Conservation (phyloP, 2,329 filamentous ascomycete species). For the Podosphaera aphanis region DNA sequence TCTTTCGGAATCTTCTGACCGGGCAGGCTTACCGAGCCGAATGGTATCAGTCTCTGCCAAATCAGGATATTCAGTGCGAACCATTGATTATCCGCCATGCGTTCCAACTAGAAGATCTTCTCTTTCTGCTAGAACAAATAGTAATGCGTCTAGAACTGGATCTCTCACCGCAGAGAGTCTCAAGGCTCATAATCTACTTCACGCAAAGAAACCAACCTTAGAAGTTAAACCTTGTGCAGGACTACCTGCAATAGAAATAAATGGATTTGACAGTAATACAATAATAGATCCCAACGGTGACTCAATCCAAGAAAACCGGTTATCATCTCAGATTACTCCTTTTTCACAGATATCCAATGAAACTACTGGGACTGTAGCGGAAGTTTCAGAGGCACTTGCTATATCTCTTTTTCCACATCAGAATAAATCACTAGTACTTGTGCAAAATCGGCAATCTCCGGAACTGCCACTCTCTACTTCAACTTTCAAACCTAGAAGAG, state of each 20-base stretch:
- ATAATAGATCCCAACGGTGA: slow-evolving; percentile 27
- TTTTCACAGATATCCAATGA: slow-evolving; percentile 39
- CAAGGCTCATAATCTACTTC: slow-evolving; percentile 25
- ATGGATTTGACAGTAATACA: too few relatives aligned
- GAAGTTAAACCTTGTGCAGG: background rate
- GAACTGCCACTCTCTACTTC: slow-evolving; percentile 4
- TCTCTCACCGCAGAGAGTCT: slow-evolving; percentile 36
- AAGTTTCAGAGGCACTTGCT: slow-evolving; percentile 38
- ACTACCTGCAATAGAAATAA: background rate
- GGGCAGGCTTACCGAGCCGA: slow-evolving; percentile 5
- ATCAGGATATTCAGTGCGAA: slow-evolving; percentile 19
- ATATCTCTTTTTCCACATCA: slow-evolving; percentile 40
- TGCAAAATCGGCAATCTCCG: slow-evolving; percentile 16
- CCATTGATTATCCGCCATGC: slow-evolving; percentile 34
- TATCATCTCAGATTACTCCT: slow-evolving; percentile 33
- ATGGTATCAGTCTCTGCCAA: slow-evolving; percentile 14
- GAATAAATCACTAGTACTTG: slow-evolving; percentile 37
- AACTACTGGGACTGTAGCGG: slow-evolving; percentile 31
- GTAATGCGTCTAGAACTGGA: slow-evolving; percentile 26
- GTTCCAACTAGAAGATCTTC: slow-evolving; percentile 35
- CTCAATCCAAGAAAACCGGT: slow-evolving; percentile 26
- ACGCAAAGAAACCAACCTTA: slow-evolving; percentile 6
- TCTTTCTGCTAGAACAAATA: slow-evolving; percentile 37
- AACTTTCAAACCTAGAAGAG: background rate
- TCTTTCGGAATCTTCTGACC: slow-evolving; percentile 21